A percentile compares a stretch with the other conserved stretches of the same genome.
These are phyloP conservation scores for Penicillium oxalicum DNA, from an alignment of 2,329 filamentous ascomycete genomes.

Conservation along the genomic window DNA sequence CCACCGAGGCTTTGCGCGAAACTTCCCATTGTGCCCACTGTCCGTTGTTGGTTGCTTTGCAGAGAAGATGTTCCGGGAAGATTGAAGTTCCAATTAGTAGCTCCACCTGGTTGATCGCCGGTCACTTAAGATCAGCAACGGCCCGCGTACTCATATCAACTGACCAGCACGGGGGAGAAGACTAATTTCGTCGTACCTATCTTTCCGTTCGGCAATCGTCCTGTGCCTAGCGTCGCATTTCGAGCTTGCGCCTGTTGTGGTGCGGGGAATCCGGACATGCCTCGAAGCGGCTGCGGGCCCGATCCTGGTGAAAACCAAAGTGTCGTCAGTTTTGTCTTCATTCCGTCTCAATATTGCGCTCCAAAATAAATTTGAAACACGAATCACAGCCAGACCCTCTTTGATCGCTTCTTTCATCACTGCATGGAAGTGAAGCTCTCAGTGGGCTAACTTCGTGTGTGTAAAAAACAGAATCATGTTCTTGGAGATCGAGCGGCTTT, in stretches of 20 bases:
- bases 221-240: constrained; percentile 44
- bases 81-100: constrained; percentile 54
- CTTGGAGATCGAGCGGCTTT: no score
- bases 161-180: not conserved
- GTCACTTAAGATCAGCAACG: constrained; percentile 21
- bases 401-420: no score
- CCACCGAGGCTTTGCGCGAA: constrained; percentile 53
- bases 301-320: constrained; percentile 34
- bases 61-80: constrained; percentile 49
- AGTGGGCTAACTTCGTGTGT: no score
- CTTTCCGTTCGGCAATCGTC: constrained; percentile 50
- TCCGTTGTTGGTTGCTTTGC: constrained; percentile 46
- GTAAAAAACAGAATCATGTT: no score
- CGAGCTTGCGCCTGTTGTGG: constrained; percentile 46
- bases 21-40: constrained; percentile 47
- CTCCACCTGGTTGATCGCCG: constrained; percentile 39
- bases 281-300: constrained; percentile 47
- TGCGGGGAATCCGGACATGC: constrained; percentile 50
- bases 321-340: constrained; percentile 17
- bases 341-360: constrained; percentile 1
- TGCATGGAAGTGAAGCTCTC: no score
- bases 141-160: constrained; percentile 4
- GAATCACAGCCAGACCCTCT: no score
- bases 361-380: no score
- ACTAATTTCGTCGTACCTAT: constrained; percentile 38